Evolutionary conservation across 2,329 filamentous ascomycete species (phyloP).

Genomic region (Pseudogymnoascus pannorum): DNA sequence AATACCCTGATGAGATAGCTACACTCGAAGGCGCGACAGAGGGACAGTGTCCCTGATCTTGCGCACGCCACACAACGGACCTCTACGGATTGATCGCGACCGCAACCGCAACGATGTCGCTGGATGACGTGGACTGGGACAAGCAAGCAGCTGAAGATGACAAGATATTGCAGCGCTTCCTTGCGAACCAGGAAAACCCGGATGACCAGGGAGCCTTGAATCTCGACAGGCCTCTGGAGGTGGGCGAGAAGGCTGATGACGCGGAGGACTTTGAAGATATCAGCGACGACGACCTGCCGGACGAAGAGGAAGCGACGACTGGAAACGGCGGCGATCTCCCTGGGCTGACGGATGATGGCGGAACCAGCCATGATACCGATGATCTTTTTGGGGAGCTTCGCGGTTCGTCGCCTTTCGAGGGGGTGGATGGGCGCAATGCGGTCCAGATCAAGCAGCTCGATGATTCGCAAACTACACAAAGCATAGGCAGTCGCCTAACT

Average conservation of each 20-base stretch:
- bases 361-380: slow-evolving; percentile 50
- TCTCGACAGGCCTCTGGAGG: slow-evolving; percentile 44
- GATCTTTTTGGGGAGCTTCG: slow-evolving; percentile 61
- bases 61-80: slow-evolving; percentile 4
- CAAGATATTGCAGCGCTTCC: slow-evolving; percentile 37
- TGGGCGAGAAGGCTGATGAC: slow-evolving; percentile 79
- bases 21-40: not conserved
- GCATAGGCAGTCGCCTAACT: slow-evolving; percentile 16
- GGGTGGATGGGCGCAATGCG: slow-evolving; percentile 18
- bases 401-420: slow-evolving; percentile 25
- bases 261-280: slow-evolving; percentile 89
- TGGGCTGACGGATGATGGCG: slow-evolving; percentile 47
- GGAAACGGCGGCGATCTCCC: slow-evolving; percentile 21
- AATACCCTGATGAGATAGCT: slow-evolving; percentile 7
- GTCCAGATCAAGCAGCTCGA: slow-evolving; percentile 27
- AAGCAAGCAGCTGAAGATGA: slow-evolving; percentile 44
- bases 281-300: slow-evolving; percentile 81
- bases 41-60: not conserved
- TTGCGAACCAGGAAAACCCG: slow-evolving; percentile 37
- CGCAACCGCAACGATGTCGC: slow-evolving; percentile 11
- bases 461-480: slow-evolving; percentile 14
- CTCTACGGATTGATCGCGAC: not conserved
- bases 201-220: slow-evolving; percentile 34
- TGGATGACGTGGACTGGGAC: slow-evolving; percentile 32
- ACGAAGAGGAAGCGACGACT: slow-evolving; percentile 53